Conservation (phyloP, 2,329 filamentous ascomycete species). For the Fusarium foetens region DNA sequence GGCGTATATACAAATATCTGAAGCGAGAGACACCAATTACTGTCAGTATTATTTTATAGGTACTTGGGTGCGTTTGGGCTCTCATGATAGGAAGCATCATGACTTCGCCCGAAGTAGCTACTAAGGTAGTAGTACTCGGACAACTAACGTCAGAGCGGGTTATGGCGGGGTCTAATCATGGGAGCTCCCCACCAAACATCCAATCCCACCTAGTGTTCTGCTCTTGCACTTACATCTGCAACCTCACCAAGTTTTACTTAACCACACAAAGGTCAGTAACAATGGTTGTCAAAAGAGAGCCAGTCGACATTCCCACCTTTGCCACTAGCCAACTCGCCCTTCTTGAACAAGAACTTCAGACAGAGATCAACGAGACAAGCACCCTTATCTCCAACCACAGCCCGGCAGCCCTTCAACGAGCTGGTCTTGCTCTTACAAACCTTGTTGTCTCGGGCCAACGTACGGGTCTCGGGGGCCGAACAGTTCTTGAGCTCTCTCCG, state of each 20-base stretch:
- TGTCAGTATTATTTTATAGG: background rate
- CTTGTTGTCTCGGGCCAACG: conserved; percentile 78
- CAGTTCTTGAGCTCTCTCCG: conserved; percentile 80
- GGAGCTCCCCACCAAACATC: conserved; percentile 19
- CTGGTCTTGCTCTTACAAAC: conserved; percentile 82
- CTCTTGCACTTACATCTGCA: conserved; percentile 15
- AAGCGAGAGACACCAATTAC: background rate
- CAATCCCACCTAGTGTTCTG: conserved; percentile 27
- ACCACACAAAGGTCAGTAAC: background rate
- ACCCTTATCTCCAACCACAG: conserved; percentile 73
- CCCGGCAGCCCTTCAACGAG: conserved; percentile 75
- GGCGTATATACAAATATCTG: background rate
- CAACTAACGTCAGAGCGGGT: conserved; percentile 24
- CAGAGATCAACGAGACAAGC: conserved; percentile 77
- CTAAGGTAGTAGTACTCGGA: background rate
- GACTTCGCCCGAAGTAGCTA: background rate
- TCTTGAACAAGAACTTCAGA: conserved; percentile 75
- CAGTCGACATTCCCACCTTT: conserved; percentile 74
- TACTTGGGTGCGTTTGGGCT: background rate
- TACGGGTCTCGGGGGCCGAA: conserved; percentile 91
- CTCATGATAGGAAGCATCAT: conserved; percentile 19
- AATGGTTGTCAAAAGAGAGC: conserved; percentile 52
- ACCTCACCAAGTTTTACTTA: background rate
- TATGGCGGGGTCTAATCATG: conserved; percentile 36
- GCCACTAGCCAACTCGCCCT: conserved; percentile 76